Conservation (phyloP, 208 protist species). For the Leishmania aethiopica region DNA sequence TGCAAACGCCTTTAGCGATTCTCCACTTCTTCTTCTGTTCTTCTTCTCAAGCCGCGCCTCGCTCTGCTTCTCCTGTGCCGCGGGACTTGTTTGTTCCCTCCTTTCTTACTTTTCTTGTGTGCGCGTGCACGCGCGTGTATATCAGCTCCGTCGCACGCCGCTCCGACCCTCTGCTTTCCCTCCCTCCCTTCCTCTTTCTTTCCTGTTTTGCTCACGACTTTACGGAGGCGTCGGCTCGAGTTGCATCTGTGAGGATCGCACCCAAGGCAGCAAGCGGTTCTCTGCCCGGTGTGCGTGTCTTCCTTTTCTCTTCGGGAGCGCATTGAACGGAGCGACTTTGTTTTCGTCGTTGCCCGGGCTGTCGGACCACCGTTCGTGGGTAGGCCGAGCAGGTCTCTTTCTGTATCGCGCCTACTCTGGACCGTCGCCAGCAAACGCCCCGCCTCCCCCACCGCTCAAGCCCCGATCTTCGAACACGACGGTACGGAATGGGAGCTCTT, state of each 20-base stretch:
- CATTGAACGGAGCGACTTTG: background rate
- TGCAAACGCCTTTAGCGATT: background rate
- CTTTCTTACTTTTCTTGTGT: background rate
- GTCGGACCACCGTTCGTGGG: background rate
- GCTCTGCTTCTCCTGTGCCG: background rate
- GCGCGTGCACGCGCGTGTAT: background rate
- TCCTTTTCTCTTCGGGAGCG: background rate
- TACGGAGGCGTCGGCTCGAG: background rate
- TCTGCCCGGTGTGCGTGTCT: background rate
- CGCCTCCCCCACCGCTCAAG: background rate
- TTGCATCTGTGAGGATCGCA: background rate
- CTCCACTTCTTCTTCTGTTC: background rate
- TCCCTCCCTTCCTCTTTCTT: background rate
- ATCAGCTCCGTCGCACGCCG: background rate
- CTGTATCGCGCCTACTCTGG: background rate
- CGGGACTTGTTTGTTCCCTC: background rate
- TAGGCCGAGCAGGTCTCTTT: background rate
- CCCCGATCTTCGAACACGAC: background rate
- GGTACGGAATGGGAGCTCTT: slow-evolving; percentile 55
- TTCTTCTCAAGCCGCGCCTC: background rate
- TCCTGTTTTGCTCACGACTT: background rate
- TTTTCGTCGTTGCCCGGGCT: background rate
- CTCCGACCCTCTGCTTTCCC: background rate
- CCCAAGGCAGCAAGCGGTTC: background rate
- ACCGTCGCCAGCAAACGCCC: background rate